Conservation (phyloP, 352 stramenopile species). For the Phytophthora parvispora region DNA sequence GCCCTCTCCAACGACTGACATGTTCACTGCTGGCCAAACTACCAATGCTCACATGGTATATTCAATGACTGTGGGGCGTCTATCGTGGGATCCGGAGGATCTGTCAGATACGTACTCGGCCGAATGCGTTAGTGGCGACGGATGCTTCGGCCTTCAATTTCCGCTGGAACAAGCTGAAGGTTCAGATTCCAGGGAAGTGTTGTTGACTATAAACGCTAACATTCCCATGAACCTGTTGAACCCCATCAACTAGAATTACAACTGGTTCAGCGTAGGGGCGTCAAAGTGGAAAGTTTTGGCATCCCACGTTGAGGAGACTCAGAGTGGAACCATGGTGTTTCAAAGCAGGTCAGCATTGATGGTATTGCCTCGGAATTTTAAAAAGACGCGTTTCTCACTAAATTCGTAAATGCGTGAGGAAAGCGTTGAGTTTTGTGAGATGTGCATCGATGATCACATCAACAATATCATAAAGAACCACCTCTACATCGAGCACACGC, state of each 20-base stretch:
- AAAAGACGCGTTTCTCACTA: background rate
- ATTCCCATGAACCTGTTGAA: background rate
- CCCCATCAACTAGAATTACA: slow-evolving; percentile 5
- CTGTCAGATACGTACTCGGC: background rate
- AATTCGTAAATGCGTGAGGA: background rate
- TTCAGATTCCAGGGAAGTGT: background rate
- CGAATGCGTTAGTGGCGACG: background rate
- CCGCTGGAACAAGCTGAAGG: background rate
- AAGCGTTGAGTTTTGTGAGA: background rate
- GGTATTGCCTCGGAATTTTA: slow-evolving; percentile 15
- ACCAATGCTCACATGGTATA: slow-evolving; percentile 20
- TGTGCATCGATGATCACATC: background rate
- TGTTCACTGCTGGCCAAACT: background rate
- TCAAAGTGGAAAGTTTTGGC: slow-evolving; percentile 17
- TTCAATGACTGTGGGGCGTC: slow-evolving; percentile 24
- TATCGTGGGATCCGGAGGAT: slow-evolving; percentile 20
- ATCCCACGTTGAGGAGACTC: slow-evolving; percentile 5
- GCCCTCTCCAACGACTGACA: background rate
- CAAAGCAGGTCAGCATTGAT: background rate
- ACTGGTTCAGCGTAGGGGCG: too few relatives aligned
- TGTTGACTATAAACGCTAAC: too few relatives aligned
- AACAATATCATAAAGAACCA: background rate
- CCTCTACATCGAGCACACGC: background rate
- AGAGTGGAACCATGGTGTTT: background rate
- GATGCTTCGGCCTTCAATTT: background rate